Conservation (phyloP, 306 rosid species). For the Inga leiocalycina region DNA sequence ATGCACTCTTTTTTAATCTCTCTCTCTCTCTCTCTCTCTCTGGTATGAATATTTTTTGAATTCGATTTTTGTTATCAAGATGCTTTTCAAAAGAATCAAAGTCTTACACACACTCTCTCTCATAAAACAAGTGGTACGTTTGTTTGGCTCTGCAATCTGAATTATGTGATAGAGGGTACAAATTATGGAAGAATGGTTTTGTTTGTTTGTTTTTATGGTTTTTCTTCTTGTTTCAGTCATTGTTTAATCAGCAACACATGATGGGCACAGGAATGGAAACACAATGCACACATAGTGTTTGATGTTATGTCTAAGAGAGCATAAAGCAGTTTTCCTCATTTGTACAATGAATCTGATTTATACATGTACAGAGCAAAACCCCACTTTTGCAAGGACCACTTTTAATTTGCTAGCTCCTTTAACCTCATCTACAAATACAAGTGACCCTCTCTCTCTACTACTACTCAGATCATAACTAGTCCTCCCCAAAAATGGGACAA, state of each 20-base stretch:
- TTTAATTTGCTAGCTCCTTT: neutral
- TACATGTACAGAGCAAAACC: neutral
- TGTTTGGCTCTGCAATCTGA: conserved; percentile 34
- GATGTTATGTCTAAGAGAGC: conserved; percentile 25
- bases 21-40: no score
- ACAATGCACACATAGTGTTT: conserved; percentile 4
- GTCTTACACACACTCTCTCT: neutral
- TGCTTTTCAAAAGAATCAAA: neutral
- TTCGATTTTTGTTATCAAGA: neutral
- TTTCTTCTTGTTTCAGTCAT: conserved; percentile 19
- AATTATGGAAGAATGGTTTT: conserved; percentile 32
- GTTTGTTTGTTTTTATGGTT: conserved; percentile 2
- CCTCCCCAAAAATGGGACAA: conserved; percentile 23
- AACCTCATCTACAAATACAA: conserved; percentile 10
- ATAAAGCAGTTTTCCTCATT: conserved; percentile 34
- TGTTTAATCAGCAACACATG: conserved; percentile 44
- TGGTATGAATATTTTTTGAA: neutral
- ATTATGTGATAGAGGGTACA: conserved; percentile 11
- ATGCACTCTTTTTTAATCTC: neutral
- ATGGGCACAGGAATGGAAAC: conserved; percentile 46
- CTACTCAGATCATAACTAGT: conserved; percentile 35
- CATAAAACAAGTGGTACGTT: conserved; percentile 33
- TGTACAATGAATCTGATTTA: conserved; percentile 35
- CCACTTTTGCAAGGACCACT: conserved; percentile 40
- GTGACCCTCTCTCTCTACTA: conserved; percentile 7